Conservation (phyloP, 352 stramenopile species). For the Elongisporangium undulatum region DNA sequence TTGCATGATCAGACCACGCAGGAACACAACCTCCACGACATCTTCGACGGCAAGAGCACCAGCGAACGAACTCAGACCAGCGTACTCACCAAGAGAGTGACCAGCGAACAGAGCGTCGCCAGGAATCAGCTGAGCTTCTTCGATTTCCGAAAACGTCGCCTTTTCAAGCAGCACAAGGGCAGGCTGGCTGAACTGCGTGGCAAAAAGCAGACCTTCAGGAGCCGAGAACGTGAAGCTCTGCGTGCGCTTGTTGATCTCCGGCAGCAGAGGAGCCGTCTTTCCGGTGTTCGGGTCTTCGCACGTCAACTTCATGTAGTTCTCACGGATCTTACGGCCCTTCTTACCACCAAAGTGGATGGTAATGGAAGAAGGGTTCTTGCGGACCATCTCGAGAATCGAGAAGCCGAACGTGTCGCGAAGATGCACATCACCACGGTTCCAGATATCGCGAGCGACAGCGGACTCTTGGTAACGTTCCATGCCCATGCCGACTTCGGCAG, state of each 20-base stretch:
- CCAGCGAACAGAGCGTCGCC: constrained; percentile 77
- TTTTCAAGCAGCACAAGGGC: constrained; percentile 82
- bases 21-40: constrained; percentile 80
- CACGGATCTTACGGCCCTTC: constrained; percentile 69
- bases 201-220: constrained; percentile 73
- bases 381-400: constrained; percentile 86
- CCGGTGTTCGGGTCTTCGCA: constrained; percentile 57
- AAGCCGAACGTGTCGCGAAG: constrained; percentile 79
- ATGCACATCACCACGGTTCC: constrained; percentile 74
- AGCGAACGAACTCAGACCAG: constrained; percentile 74
- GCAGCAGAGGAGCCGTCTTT: constrained; percentile 55
- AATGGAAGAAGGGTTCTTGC: constrained; percentile 77
- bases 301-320: constrained; percentile 83
- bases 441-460: constrained; percentile 62
- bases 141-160: constrained; percentile 81
- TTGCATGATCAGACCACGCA: constrained; percentile 66
- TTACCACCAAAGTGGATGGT: constrained; percentile 87
- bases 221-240: constrained; percentile 83
- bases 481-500: constrained; percentile 77
- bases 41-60: constrained; percentile 64
- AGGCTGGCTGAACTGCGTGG: constrained; percentile 84
- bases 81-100: constrained; percentile 89
- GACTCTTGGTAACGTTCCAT: constrained; percentile 87
- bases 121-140: constrained; percentile 61
- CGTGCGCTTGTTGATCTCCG: constrained; percentile 75